Percentiles rank a stretch among this genome's conserved stretches.
phyloP scores from a whole-genome alignment of 768 basidiomycete species.

The Chalciporus chontae region DNA sequence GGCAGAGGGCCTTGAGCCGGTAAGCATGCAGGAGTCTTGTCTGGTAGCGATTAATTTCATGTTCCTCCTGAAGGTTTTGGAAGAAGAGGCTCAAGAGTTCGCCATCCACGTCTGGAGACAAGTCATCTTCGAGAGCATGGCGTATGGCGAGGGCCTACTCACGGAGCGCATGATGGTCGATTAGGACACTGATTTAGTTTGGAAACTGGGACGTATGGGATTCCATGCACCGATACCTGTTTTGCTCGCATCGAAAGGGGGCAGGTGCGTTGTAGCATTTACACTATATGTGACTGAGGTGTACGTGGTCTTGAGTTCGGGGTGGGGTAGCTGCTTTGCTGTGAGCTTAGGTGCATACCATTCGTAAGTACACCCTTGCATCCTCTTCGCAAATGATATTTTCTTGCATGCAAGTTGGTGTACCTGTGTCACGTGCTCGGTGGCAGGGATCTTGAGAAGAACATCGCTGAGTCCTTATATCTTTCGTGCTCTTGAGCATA shows the following conservation, averaged over 20 bases:
- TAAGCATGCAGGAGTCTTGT: slow-evolving; percentile 41
- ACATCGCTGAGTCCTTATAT: slow-evolving; percentile 24
- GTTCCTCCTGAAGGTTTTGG: slow-evolving; percentile 62
- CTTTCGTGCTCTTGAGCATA: slow-evolving; percentile 11
- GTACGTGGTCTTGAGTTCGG: slow-evolving; percentile 33
- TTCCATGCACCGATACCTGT: slow-evolving; percentile 22
- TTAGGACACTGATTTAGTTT: slow-evolving; percentile 27
- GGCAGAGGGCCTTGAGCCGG: slow-evolving; percentile 87
- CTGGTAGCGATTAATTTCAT: slow-evolving; percentile 3
- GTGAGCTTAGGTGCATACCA: slow-evolving; percentile 23
- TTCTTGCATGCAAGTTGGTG: slow-evolving; percentile 20
- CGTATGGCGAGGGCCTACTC: slow-evolving; percentile 83
- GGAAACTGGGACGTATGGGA: slow-evolving; percentile 14
- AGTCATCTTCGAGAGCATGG: slow-evolving; percentile 93
- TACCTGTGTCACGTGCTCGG: not conserved
- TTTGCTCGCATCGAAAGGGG: slow-evolving; percentile 33
- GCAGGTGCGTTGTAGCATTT: slow-evolving; percentile 65
- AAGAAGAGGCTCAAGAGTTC: slow-evolving; percentile 85
- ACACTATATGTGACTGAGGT: slow-evolving; percentile 38
- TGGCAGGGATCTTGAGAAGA: slow-evolving; percentile 1
- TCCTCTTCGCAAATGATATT: slow-evolving; percentile 41
- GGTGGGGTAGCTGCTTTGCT: slow-evolving; percentile 19
- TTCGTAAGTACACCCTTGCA: slow-evolving; percentile 58
- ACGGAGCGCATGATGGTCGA: slow-evolving; percentile 85
- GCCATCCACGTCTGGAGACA: slow-evolving; percentile 84